Conservation (phyloP, 2,329 filamentous ascomycete species). For the Dactylellina leptospora region DNA sequence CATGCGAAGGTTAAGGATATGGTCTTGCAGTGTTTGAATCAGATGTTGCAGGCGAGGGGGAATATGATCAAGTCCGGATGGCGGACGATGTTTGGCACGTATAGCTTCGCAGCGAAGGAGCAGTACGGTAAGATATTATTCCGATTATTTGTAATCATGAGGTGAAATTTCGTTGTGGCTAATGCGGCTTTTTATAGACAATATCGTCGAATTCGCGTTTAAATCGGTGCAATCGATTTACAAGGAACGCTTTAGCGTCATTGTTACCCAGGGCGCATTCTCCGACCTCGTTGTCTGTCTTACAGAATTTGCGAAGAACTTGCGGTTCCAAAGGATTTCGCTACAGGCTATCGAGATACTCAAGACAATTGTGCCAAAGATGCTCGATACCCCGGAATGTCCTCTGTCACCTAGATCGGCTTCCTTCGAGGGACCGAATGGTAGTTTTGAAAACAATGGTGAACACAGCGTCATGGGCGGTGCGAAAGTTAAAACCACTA, state of each 20-base stretch:
- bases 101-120: conserved; percentile 92
- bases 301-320: conserved; percentile 98
- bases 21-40: conserved; percentile 92
- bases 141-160: not conserved
- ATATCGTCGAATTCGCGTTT: conserved; percentile 94
- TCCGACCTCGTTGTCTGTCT: conserved; percentile 95
- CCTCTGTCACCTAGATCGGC: conserved; percentile 76
- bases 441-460: conserved; percentile 56
- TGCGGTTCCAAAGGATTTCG: conserved; percentile 98
- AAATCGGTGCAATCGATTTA: conserved; percentile 97
- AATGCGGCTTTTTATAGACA: too few species aligned
- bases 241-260: conserved; percentile 91
- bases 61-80: conserved; percentile 97
- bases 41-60: conserved; percentile 97
- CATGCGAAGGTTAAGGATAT: conserved; percentile 96
- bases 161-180: not conserved
- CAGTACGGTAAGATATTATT: conserved; percentile 70
- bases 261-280: conserved; percentile 95
- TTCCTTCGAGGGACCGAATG: conserved; percentile 63
- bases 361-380: conserved; percentile 90
- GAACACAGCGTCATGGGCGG: conserved; percentile 27
- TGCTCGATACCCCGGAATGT: conserved; percentile 95
- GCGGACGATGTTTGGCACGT: conserved; percentile 99
- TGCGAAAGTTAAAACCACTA: conserved; percentile 64
- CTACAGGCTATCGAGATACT: conserved; percentile 93